A percentile compares a stretch with the other conserved stretches of the same genome.
These are phyloP conservation scores for Trichoderma sp. DNA, from an alignment of 2,329 filamentous ascomycete species.

Conservation along the genomic window DNA sequence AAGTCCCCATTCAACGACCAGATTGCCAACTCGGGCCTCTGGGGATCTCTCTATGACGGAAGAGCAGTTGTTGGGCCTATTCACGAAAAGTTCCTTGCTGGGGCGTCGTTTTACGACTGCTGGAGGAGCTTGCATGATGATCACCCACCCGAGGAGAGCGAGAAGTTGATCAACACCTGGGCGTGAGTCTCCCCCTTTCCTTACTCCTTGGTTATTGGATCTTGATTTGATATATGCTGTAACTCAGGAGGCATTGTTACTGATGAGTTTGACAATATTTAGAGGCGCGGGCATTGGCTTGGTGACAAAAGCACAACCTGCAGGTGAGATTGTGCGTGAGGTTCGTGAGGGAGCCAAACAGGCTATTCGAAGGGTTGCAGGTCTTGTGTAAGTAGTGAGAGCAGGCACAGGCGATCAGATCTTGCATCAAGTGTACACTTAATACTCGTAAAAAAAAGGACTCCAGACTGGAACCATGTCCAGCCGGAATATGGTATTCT, in stretches of 20 bases:
- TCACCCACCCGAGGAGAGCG: slow-evolving; percentile 37
- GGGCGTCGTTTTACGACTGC: slow-evolving; percentile 47
- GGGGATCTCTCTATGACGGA: slow-evolving; percentile 48
- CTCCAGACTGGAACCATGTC: neutral
- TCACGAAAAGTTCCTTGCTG: slow-evolving; percentile 42
- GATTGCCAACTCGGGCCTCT: slow-evolving; percentile 40
- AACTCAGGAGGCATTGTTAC: neutral
- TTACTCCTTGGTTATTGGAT: neutral
- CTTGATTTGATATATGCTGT: neutral
- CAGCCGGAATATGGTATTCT: slow-evolving; percentile 10
- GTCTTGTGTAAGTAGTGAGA: neutral
- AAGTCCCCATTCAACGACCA: slow-evolving; percentile 50
- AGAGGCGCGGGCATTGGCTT: slow-evolving; percentile 49
- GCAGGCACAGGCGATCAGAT: neutral
- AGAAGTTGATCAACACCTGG: slow-evolving; percentile 39
- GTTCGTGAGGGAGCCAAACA: slow-evolving; percentile 41
- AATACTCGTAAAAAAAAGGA: neutral
- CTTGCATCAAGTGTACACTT: neutral
- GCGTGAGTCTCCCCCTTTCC: slow-evolving; percentile 30
- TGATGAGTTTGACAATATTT: slow-evolving; percentile 3
- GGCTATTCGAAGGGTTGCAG: slow-evolving; percentile 35
- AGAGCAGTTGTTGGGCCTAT: slow-evolving; percentile 44
- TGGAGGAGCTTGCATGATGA: slow-evolving; percentile 41
- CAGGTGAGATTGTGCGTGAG: slow-evolving; percentile 47
- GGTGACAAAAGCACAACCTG: slow-evolving; percentile 43